A percentile compares a stretch with the other conserved stretches of the same genome.
Conservation (phyloP, 2,329 filamentous ascomycete species). For the Aureobasidium sp. region DNA sequence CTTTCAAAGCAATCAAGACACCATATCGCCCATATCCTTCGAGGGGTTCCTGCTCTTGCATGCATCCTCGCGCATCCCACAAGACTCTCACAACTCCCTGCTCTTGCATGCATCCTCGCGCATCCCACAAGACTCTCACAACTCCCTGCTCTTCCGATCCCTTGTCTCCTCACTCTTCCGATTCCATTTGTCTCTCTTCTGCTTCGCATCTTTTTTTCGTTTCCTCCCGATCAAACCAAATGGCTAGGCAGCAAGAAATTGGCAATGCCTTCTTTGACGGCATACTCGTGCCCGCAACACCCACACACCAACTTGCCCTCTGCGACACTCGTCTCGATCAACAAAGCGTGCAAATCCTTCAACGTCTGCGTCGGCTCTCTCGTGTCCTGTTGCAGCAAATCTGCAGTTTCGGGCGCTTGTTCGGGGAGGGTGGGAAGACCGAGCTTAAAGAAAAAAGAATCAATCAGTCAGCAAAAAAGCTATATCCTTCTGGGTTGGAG, state of each 20-base stretch:
- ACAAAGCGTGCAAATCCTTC: conserved; percentile 69
- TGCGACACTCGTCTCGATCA: conserved; percentile 83
- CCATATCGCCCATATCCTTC: too few relatives aligned
- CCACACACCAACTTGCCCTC: conserved; percentile 87
- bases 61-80: too few relatives aligned
- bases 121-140: too few relatives aligned
- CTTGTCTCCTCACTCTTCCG: background rate
- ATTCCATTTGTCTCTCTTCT: background rate
- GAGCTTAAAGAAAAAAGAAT: too few relatives aligned
- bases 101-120: too few relatives aligned
- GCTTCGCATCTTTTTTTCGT: background rate
- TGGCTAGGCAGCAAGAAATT: conserved; percentile 94
- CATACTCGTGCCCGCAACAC: conserved; percentile 89
- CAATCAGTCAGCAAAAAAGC: too few relatives aligned
- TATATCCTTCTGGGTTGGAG: too few relatives aligned
- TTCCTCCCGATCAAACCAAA: conserved; percentile 51
- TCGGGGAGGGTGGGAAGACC: conserved; percentile 67
- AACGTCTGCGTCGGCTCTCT: conserved; percentile 60
- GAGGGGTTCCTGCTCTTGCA: too few relatives aligned
- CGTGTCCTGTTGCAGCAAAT: conserved; percentile 40
- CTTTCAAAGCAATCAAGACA: too few relatives aligned
- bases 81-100: too few relatives aligned
- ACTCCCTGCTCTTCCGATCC: background rate
- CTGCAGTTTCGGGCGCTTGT: conserved; percentile 27
- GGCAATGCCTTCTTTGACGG: conserved; percentile 89